Base-by-base conservation (phyloP, 1,139 yeast species). In the Hansenula lynferdii region DNA sequence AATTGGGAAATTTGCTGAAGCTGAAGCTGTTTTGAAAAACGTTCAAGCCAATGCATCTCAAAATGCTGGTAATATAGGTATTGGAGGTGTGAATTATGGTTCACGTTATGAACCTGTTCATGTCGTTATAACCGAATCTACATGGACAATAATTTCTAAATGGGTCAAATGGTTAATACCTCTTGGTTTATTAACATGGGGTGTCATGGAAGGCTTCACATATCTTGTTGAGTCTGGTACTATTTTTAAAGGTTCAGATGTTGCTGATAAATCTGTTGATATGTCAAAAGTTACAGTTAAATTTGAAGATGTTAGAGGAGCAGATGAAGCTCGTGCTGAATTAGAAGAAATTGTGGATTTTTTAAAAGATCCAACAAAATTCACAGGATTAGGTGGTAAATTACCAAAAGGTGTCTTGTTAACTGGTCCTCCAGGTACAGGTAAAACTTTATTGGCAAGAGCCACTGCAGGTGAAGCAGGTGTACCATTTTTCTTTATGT, bases 391-490 rank as follows among this genome's bases (percentile, higher is more conserved):
- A 38, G 99, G 99, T 48, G 99, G 98, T 39, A 89, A 89, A 61
- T 71, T 94, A 51, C 98, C 98, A 41, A 92, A 90, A 61, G 99
- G 99, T 69, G 95, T 94, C 6, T 67, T 94, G 42, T 70, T 94
- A 47, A 92, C 98, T 8, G 99, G 99, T 34, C 99, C 99, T 28
- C 99, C 99, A 28, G 99, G 99, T 65, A 94, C 99, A 7, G 99
- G 99, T 76, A 94, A 94, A 62, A 94, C 99, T 1, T 69, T 94
- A 47, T 74, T 94, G 46, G 98, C 98, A 1, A 77, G 98, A 53
- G 98, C 99, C 16, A 95, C 97, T 28, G 99, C 99, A 10, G 98
- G 98, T 44, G 98, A 94, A 64, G 98, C 99, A 3, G 98, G 96
- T 35, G 98, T 92, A 23, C 98, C 97, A 22, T 94, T 94, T 59